These are phyloP conservation scores for Zanthoxylum bungeanum DNA, from an alignment of 345 rosid species.

Conservation along the genomic window DNA sequence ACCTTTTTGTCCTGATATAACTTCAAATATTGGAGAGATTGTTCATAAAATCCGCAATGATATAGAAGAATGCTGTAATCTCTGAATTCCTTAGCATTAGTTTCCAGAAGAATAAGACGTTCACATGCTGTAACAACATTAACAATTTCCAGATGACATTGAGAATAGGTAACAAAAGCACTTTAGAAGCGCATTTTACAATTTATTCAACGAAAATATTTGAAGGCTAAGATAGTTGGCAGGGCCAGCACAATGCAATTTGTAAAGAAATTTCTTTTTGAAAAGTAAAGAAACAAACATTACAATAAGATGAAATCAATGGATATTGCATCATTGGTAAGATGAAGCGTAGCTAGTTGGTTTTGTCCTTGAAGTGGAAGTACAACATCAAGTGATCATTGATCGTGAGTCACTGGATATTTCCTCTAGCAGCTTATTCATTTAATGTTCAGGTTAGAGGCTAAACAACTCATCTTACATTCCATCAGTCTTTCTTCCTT, in stretches of 20 bases:
- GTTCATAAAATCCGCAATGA: slow-evolving; percentile 59
- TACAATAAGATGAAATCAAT: neutral
- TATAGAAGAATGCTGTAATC: slow-evolving; percentile 69
- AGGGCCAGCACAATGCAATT: neutral
- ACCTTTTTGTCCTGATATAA: slow-evolving; percentile 46
- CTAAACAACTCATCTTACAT: no score
- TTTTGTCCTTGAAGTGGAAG: no score
- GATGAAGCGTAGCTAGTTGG: no score
- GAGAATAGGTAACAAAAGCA: neutral
- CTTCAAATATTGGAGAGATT: slow-evolving; percentile 43
- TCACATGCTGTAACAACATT: slow-evolving; percentile 53
- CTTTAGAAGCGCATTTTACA: neutral
- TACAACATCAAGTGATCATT: no score
- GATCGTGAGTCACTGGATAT: no score
- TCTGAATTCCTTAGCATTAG: slow-evolving; percentile 52
- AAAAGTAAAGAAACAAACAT: neutral
- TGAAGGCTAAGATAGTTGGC: neutral
- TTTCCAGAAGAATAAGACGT: slow-evolving; percentile 49
- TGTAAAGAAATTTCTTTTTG: neutral
- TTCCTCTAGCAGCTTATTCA: no score
- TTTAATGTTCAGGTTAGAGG: no score
- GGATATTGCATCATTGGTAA: neutral
- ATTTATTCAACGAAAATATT: neutral
- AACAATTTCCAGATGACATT: slow-evolving; percentile 1
- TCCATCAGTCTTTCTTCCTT: no score